A percentile compares a stretch with the other conserved stretches of the same genome.
These are phyloP conservation scores for Globisporangium acanthophoron DNA, from an alignment of 352 stramenopile species.

Conservation along the genomic window DNA sequence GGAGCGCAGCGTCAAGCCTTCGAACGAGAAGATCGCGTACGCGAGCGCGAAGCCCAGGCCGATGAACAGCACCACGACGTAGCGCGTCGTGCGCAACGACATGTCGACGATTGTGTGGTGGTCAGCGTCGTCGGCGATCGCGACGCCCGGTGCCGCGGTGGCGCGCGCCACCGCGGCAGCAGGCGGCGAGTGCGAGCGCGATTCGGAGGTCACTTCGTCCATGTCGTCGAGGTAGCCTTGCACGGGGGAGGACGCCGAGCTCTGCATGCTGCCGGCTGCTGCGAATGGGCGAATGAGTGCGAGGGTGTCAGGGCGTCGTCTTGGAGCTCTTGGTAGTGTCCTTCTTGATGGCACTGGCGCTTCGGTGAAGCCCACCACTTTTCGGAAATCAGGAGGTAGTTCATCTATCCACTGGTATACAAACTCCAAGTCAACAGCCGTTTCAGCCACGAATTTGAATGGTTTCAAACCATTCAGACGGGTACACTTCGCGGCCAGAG, in stretches of 20 bases:
- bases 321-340: neutral
- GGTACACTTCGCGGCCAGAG: neutral
- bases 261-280: neutral
- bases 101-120: constrained; percentile 20
- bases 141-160: neutral
- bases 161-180: neutral
- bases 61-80: constrained; percentile 14
- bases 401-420: neutral
- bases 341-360: neutral
- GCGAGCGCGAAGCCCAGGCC: constrained; percentile 14
- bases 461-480: neutral
- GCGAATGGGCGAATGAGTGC: neutral
- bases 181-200: neutral
- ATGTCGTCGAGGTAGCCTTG: neutral
- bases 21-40: constrained; percentile 14
- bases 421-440: neutral
- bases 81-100: constrained; percentile 17
- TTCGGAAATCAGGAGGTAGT: neutral
- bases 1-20: constrained; percentile 7
- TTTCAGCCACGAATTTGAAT: neutral
- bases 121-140: constrained; percentile 6
- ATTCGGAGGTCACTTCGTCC: neutral
- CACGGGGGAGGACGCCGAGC: neutral
- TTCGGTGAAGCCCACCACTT: neutral
- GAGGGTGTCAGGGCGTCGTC: neutral